phyloP scores from a whole-genome alignment of 2,329 filamentous ascomycete species.

The Lasiodiplodia hormozganensis region DNA sequence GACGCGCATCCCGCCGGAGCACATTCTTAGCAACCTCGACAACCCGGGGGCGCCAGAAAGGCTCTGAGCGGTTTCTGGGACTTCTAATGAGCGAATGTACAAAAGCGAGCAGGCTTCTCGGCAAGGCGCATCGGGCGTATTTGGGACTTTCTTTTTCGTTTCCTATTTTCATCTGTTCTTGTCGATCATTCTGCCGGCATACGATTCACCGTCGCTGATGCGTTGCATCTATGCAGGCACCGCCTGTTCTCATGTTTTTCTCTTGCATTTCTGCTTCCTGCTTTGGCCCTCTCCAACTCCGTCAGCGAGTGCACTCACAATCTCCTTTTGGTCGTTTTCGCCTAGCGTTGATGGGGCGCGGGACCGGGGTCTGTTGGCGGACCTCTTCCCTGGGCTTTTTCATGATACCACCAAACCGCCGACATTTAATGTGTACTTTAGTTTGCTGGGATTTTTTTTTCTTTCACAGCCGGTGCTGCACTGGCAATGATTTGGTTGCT shows the following conservation, averaged over 20 bases:
- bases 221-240: conserved; percentile 24
- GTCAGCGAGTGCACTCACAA: conserved; percentile 12
- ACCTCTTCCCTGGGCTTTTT: conserved; percentile 21
- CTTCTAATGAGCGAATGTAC: conserved; percentile 24
- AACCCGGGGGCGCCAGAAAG: conserved; percentile 41
- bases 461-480: conserved; percentile 2
- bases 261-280: conserved; percentile 16
- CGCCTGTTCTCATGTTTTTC: conserved; percentile 21
- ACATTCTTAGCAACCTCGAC: conserved; percentile 45
- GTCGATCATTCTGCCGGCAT: conserved; percentile 26
- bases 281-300: conserved; percentile 18
- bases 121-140: conserved; percentile 26
- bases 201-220: conserved; percentile 17
- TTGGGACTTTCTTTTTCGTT: conserved; percentile 16
- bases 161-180: conserved; percentile 3
- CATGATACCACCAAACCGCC: conserved; percentile 29
- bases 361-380: conserved; percentile 20
- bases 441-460: background rate
- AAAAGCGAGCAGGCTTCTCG: conserved; percentile 26
- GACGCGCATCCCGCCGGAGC: conserved; percentile 58
- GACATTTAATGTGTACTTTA: conserved; percentile 29
- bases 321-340: conserved; percentile 29
- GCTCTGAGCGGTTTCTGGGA: conserved; percentile 33
- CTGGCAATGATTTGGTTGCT: conserved; percentile 6
- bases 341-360: conserved; percentile 24